Conservation (phyloP, 2,329 filamentous ascomycete genomes). For the Fusarium succisae region DNA sequence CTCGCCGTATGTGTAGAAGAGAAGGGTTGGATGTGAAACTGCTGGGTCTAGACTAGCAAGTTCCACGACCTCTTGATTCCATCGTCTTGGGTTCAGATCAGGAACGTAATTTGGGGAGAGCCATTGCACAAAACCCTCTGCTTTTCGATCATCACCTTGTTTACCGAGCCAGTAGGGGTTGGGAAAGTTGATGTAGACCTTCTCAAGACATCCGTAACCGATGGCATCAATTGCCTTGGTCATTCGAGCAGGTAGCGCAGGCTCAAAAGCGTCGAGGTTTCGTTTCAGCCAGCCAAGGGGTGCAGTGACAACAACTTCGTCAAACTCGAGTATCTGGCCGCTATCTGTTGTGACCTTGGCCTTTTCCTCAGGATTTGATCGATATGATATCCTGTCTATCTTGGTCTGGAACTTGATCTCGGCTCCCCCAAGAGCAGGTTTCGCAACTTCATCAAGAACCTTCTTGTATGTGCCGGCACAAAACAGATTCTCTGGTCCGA, state of each 20-base stretch:
- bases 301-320: constrained; percentile 73
- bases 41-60: constrained; percentile 70
- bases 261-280: constrained; percentile 68
- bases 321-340: constrained; percentile 62
- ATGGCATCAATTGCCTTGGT: constrained; percentile 69
- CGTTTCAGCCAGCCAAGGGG: constrained; percentile 76
- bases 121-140: constrained; percentile 79
- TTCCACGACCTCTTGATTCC: constrained; percentile 82
- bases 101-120: constrained; percentile 74
- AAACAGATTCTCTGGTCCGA: constrained; percentile 64
- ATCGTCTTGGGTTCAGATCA: constrained; percentile 68
- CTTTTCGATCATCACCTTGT: constrained; percentile 52
- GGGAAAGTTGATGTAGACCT: constrained; percentile 78
- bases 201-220: constrained; percentile 76
- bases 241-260: constrained; percentile 66
- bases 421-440: constrained; percentile 64
- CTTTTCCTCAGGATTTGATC: constrained; percentile 42
- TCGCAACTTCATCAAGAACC: constrained; percentile 66
- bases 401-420: constrained; percentile 61
- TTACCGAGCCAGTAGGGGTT: constrained; percentile 74
- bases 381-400: constrained; percentile 55
- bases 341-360: constrained; percentile 58
- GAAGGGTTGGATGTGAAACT: constrained; percentile 78
- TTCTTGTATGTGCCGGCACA: constrained; percentile 68
- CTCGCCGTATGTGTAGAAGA: constrained; percentile 82